phyloP scores from a whole-genome alignment of 2,329 filamentous ascomycete genomes.

The Claviceps spartinae region DNA sequence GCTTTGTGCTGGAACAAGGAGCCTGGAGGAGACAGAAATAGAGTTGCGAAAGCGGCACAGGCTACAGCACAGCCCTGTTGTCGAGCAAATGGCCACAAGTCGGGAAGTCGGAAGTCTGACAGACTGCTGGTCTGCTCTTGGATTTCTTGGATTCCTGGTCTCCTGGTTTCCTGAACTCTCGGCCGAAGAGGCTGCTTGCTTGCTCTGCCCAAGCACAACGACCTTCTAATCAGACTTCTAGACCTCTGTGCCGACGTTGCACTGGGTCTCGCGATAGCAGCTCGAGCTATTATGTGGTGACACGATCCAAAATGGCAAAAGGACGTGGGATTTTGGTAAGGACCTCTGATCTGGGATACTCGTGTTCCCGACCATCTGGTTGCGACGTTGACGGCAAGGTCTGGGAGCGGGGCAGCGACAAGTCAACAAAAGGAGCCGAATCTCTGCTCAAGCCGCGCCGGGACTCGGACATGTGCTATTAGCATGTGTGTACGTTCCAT shows the following conservation, averaged over 20 bases:
- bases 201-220: background rate
- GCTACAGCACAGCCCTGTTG: background rate
- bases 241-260: background rate
- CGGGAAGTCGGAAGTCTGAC: background rate
- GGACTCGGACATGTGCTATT: too few relatives aligned
- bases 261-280: background rate
- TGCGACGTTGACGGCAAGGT: background rate
- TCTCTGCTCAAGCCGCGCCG: too few relatives aligned
- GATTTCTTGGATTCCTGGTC: too few relatives aligned
- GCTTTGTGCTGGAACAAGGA: background rate
- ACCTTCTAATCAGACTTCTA: background rate
- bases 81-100: background rate
- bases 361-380: background rate
- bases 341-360: background rate
- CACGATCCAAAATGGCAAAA: background rate
- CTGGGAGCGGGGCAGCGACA: background rate
- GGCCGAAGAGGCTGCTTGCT: background rate
- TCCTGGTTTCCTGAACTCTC: background rate
- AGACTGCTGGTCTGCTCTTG: background rate
- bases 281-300: background rate
- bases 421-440: background rate
- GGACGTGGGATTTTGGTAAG: background rate
- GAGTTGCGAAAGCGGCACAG: background rate
- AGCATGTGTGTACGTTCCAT: too few relatives aligned
- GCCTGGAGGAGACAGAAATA: too few relatives aligned